Evolutionary conservation across 73 alveolate genomes (phyloP), one percentile per base, ranked within the genome.

Genomic region (Paramecium pentaurelia): DNA sequence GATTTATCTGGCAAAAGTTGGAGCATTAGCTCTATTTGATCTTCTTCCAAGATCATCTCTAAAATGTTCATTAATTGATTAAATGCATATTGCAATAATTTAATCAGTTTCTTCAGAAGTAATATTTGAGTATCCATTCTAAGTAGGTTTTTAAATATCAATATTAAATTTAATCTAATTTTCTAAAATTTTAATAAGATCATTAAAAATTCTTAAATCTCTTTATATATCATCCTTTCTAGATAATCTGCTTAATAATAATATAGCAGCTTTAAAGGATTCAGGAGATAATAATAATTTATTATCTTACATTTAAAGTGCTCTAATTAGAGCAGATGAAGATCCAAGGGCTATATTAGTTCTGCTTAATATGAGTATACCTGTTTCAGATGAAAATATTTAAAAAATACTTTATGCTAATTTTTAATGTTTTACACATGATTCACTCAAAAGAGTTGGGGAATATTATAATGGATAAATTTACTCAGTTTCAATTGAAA

Each of bases 1-100:
- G 60, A 73, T 27, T 73, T 73, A 30, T 37, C 87, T 73, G 0
- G 87, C 87, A 73, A 34, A 30, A 30, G 87, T 37, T 14, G 87
- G 87, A 37, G 64, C 87, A 73, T 73, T 73, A 37, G 42, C 87
- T 38, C 87, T 34, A 37, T 73, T 73, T 16, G 30, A 6, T 36
- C 87, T 32, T 36, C 87, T 32, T n/a, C 87, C 87, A 8, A 25
- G 20, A 37, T 73, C 87, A 37, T 37, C 87, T 38, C 32, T 73
- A 73, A 73, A 73, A 73, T 73, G 87, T 73, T 73, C 87, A 73
- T 73, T 73, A 1, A 73, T 16, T 4, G 60, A 36, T 73, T 73
- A 38, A 4, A 73, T 20, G 34, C 59, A 36, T 3, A 28, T 6
- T 37, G 60, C 40, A 36, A 73, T 18, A 37, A 73, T 36, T 73